Base-by-base conservation (phyloP, 768 basidiomycete species). In the Aureoboletus auriporus region DNA sequence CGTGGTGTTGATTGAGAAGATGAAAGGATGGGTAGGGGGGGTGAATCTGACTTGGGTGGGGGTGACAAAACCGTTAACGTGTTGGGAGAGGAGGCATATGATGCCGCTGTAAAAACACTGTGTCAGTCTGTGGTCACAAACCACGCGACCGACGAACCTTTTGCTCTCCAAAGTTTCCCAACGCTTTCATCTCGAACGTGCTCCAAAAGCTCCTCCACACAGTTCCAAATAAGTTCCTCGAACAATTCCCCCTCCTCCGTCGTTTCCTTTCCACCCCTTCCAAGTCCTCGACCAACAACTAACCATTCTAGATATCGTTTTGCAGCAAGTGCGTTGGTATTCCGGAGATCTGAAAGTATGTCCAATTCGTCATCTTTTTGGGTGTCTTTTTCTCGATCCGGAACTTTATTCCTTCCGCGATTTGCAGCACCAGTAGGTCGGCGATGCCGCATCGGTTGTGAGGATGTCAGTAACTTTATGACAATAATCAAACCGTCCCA, bases 291-390 rank as follows among this genome's bases (percentile, higher is more conserved):
- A 46, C 79, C 77, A 20, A 95, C 67, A 3, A 94, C 82, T 1
- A 94, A 69, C 64, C 91, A 82, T 60, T 95, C 93, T 4, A 96
- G 71, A 62, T 83, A 94, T 53, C 79, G 78, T 31, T 75, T 72
- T 2, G 80, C 90, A 16, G 85, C 86, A 68, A 51, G 39, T 17
- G 29, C 6, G 14, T 45, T 58, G 8, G 49, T 55, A 44, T 50
- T 50, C 26, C 61, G 55, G 16, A 66, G 58, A 41, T 68, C 59
- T 31, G 64, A 64, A 37, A 66, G 62, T n/a, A 68, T 52, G 2
- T 8, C 13, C 3, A 66, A 17, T 40, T 66, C 65, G 11, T 66
- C 64, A 6, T 55, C 51, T 43, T 37, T 55, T 35, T 55, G 61
- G 0, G 46, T 34, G 33, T 59, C 60, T 27, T 43, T 54, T 46